A percentile compares a stretch with the other conserved stretches of the same genome.
Conservation (phyloP, 257 asterid species). For the Jaltomata sinuosa region DNA sequence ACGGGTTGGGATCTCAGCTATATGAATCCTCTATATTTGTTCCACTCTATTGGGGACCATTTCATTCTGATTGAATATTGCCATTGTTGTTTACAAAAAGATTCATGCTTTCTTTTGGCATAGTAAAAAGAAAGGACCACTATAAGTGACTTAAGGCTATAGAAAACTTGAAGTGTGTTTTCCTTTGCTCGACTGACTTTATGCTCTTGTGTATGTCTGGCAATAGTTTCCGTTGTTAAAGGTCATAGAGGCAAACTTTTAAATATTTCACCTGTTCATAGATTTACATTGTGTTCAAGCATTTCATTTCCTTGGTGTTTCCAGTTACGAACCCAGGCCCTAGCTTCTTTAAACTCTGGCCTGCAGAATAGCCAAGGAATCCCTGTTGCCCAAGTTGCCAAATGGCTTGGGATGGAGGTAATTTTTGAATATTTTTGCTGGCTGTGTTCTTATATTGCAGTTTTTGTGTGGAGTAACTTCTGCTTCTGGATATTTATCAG, state of each 20-base stretch:
- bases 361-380: slow-evolving; percentile 93
- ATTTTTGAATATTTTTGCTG: background rate
- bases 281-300: background rate
- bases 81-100: background rate
- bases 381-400: slow-evolving; percentile 65
- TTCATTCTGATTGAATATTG: background rate
- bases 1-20: background rate
- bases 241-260: background rate
- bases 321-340: slow-evolving; percentile 90
- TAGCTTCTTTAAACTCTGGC: slow-evolving; percentile 85
- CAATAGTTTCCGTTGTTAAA: background rate
- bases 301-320: slow-evolving; percentile 13
- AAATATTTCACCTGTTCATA: background rate
- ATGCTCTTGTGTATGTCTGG: background rate
- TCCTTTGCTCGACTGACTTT: background rate
- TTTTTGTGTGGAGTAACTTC: slow-evolving; percentile 1
- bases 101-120: background rate
- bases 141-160: background rate
- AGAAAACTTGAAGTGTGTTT: background rate
- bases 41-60: background rate
- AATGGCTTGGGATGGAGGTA: slow-evolving; percentile 99
- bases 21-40: background rate
- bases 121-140: background rate
- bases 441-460: slow-evolving; percentile 5
- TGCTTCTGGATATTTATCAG: slow-evolving; percentile 29